Percentiles rank a stretch among this genome's conserved stretches.
These are phyloP conservation scores for Taxillus chinensis DNA, from an alignment of 164 flowering plant species.

Conservation along the genomic window DNA sequence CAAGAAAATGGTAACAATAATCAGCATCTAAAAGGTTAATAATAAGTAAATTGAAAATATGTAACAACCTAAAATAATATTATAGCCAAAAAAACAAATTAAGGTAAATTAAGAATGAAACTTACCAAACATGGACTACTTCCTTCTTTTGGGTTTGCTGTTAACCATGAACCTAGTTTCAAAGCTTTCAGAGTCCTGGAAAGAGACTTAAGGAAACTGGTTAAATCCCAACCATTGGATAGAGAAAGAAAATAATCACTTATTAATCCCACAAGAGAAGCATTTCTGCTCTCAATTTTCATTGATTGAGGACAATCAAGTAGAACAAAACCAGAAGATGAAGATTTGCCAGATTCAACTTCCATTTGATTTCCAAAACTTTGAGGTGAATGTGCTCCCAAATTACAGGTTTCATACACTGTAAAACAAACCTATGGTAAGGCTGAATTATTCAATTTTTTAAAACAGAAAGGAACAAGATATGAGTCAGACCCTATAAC, in stretches of 20 bases:
- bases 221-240: slow-evolving; percentile 90
- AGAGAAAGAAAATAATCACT: slow-evolving; percentile 82
- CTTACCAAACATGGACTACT: slow-evolving; percentile 67
- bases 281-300: slow-evolving; percentile 63
- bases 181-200: slow-evolving; percentile 70
- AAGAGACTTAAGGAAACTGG: slow-evolving; percentile 71
- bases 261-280: slow-evolving; percentile 72
- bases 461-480: background rate
- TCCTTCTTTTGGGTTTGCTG: slow-evolving; percentile 65
- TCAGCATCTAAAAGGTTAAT: background rate
- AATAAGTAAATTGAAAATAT: background rate
- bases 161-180: slow-evolving; percentile 39
- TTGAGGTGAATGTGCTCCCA: slow-evolving; percentile 87
- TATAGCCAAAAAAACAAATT: background rate
- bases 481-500: background rate
- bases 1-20: background rate
- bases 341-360: slow-evolving; percentile 49
- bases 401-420: slow-evolving; percentile 95
- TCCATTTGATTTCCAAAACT: slow-evolving; percentile 67
- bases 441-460: slow-evolving; percentile 3
- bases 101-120: slow-evolving; percentile 1
- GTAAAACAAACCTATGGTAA: slow-evolving; percentile 9
- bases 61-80: background rate
- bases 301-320: slow-evolving; percentile 85
- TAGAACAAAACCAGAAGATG: slow-evolving; percentile 74